Evolutionary conservation across 2,329 filamentous ascomycete species (phyloP), one percentile per base, ranked within the genome.

Genomic region (Didymella pomorum): DNA sequence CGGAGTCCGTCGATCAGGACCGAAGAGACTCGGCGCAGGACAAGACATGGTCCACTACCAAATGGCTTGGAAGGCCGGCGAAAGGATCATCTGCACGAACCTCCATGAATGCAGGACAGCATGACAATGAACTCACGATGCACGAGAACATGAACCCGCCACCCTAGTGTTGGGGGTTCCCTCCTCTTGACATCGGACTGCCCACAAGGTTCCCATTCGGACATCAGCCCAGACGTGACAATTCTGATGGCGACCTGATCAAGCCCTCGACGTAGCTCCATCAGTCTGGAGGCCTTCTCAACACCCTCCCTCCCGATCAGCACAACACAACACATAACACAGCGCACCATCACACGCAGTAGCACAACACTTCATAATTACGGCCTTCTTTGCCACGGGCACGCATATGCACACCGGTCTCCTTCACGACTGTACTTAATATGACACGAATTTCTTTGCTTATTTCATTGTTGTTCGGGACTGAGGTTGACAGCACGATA

Each of bases 391-490:
- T 4, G 31, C 28, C 16, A 6, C 11, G 3, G 20, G 11, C n/a
- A 37, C 39, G 10, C 45, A 49, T 20, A 37, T 18, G 25, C 9
- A 35, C 39, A 18, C 14, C 21, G 14, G n/a, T 31, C 28, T n/a
- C 16, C 6, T 25, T 42, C 46, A 56, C 33, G 42, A 52, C 37
- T 57, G 54, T 57, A 57, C 55, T 52, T 57, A 48, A 57, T 52
- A 57, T 42, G 48, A 28, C 21, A 57, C 55, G 55, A 57, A 57
- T 57, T 31, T 57, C 55, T 12, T 57, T 48, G 16, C n/a, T 20
- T 50, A 18, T 33, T 12, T 35, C 26, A 14, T 9, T 29, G 6
- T 18, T 23, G 16, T 18, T 16, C 11, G 18, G 35, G 35, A 39
- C 18, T 1, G 3, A 23, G 9, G 18, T 9, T 12, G 44, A 47